These are phyloP conservation scores for Calonectria honghensis DNA, from an alignment of 2,329 filamentous ascomycete genomes.

Conservation along the genomic window DNA sequence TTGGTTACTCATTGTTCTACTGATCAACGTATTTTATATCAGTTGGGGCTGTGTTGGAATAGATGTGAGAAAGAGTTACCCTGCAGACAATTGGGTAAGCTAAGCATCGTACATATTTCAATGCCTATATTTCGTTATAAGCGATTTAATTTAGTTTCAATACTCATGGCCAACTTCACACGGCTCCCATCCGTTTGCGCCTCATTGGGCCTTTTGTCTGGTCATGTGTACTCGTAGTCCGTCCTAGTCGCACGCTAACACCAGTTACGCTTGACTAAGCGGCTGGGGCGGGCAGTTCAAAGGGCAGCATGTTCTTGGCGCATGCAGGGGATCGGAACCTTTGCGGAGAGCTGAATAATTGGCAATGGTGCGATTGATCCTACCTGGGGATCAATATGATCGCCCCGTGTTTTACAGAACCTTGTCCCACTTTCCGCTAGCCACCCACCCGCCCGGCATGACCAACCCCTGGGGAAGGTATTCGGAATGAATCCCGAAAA, in stretches of 20 bases:
- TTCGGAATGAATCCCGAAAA: not conserved
- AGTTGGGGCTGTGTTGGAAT: not conserved
- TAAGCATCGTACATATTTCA: not conserved
- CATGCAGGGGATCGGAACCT: not conserved
- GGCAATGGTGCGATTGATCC: not conserved
- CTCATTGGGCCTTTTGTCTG: not conserved
- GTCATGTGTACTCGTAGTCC: not conserved
- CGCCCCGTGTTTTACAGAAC: not conserved
- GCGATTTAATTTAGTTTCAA: not conserved
- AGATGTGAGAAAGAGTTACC: not conserved
- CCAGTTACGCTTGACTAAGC: not conserved
- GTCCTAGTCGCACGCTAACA: not conserved
- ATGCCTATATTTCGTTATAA: not conserved
- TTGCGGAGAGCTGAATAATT: not conserved
- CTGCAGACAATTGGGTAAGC: not conserved
- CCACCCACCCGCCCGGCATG: slow-evolving; percentile 2
- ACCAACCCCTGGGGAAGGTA: not conserved
- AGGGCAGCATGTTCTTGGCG: not conserved
- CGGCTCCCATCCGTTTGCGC: not conserved
- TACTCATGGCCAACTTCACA: not conserved
- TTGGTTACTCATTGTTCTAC: not conserved
- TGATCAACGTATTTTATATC: not conserved
- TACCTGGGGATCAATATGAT: not conserved
- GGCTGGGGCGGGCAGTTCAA: not conserved
- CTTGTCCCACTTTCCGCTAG: slow-evolving; percentile 27